phyloP scores from a whole-genome alignment of 106 monocot genomes.

The Xerophyta viscosa region DNA sequence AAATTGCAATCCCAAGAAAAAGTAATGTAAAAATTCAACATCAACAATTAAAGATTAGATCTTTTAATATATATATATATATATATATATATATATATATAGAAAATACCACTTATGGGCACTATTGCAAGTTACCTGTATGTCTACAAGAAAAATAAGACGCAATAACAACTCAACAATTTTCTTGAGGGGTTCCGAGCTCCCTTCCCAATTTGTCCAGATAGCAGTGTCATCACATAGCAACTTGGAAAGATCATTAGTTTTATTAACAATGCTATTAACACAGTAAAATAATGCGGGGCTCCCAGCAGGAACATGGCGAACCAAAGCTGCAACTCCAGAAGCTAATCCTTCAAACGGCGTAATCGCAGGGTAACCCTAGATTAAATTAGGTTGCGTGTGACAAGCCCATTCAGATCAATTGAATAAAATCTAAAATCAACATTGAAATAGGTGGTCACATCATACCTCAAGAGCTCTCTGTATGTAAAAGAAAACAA shows the following conservation, averaged over 20 bases:
- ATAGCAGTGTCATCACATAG: conserved; percentile 30
- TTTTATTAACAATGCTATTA: conserved; percentile 56
- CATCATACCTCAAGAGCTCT: conserved; percentile 71
- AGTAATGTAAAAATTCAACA: no score
- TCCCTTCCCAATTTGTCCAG: conserved; percentile 81
- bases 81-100: no score
- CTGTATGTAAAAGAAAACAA: conserved; percentile 80
- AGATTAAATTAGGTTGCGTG: background rate
- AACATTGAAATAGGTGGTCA: background rate
- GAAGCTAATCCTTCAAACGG: conserved; percentile 89
- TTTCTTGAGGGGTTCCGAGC: conserved; percentile 64
- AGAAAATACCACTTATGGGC: no score
- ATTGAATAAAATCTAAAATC: background rate
- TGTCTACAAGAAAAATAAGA: conserved; percentile 79
- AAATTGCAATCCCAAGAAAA: no score
- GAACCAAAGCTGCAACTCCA: conserved; percentile 76
- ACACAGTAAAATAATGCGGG: conserved; percentile 80
- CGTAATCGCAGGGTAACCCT: conserved; percentile 76
- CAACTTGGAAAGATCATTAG: conserved; percentile 36
- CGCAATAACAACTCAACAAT: conserved; percentile 70
- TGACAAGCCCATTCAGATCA: no score
- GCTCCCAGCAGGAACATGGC: conserved; percentile 89
- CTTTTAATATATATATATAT: no score
- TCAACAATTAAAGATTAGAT: no score
- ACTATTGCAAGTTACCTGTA: conserved; percentile 65